These are phyloP conservation scores for Cucumis hystrix DNA, from an alignment of 306 rosid species.

Conservation along the genomic window DNA sequence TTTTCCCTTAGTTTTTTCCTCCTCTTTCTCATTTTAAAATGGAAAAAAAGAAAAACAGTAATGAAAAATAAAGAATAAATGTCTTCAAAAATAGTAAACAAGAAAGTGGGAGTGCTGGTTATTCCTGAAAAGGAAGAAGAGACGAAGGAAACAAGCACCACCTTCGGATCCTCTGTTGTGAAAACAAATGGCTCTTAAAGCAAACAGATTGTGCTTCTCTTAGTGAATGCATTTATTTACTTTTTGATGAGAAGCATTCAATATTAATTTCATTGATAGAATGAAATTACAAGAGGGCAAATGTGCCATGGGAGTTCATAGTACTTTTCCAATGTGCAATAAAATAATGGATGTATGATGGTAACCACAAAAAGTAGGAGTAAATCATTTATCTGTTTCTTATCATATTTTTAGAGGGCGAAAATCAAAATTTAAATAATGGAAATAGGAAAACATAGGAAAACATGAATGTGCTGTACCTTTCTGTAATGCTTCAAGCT, in stretches of 20 bases:
- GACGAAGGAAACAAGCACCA: neutral
- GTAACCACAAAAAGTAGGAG: no score
- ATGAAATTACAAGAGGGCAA: no score
- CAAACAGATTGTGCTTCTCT: neutral
- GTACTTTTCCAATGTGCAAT: no score
- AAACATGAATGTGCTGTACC: neutral
- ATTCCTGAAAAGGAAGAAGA: neutral
- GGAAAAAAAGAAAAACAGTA: neutral
- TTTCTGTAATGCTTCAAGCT: neutral
- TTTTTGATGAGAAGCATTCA: no score
- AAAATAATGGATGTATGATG: no score
- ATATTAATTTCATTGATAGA: no score
- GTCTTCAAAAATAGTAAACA: neutral
- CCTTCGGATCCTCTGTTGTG: neutral
- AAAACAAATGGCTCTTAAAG: neutral
- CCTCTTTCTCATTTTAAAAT: neutral
- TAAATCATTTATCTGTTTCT: no score
- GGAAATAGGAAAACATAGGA: neutral
- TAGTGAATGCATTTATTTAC: no score
- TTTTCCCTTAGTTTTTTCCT: neutral
- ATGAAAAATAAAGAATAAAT: neutral
- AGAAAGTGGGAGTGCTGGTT: neutral
- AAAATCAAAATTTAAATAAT: neutral
- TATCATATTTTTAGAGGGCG: neutral
- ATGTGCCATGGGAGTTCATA: no score